A percentile compares a stretch with the other conserved stretches of the same genome.
Evolutionary conservation across 495 filamentous ascomycete genomes (phyloP).

Genomic region (Penicillium turbatum): DNA sequence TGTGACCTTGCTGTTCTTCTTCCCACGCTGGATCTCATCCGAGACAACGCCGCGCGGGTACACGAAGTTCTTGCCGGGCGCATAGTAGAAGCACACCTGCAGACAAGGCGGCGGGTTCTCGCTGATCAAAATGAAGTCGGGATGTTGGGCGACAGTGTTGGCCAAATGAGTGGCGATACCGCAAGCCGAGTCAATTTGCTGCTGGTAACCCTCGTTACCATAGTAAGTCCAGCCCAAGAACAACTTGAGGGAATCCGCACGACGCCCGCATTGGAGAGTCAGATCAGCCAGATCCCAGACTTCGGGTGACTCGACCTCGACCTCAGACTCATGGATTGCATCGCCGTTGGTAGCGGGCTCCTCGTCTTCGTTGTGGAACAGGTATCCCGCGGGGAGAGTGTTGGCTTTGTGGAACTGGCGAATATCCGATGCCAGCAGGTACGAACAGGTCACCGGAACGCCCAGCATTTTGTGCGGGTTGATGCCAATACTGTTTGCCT

Average conservation of each 20-base stretch:
- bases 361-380: constrained; percentile 63
- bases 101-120: constrained; percentile 79
- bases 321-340: constrained; percentile 19
- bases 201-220: constrained; percentile 59
- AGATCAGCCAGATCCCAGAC: constrained; percentile 91
- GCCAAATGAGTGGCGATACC: constrained; percentile 62
- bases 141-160: constrained; percentile 44
- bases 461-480: constrained; percentile 98
- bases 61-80: constrained; percentile 50
- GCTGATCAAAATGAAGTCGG: constrained; percentile 66
- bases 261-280: constrained; percentile 86
- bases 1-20: constrained; percentile 67
- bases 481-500: constrained; percentile 74
- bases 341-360: constrained; percentile 13
- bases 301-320: constrained; percentile 45
- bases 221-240: constrained; percentile 87
- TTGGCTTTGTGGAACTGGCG: constrained; percentile 73
- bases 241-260: constrained; percentile 81
- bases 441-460: constrained; percentile 84
- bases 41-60: constrained; percentile 32
- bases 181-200: constrained; percentile 66
- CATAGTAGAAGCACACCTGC: constrained; percentile 93
- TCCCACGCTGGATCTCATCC: constrained; percentile 42
- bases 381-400: constrained; percentile 79
- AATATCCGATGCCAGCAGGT: constrained; percentile 74